Evolutionary conservation across 129 eudicot species (phyloP).

Genomic region (Pulicaria dysenterica): DNA sequence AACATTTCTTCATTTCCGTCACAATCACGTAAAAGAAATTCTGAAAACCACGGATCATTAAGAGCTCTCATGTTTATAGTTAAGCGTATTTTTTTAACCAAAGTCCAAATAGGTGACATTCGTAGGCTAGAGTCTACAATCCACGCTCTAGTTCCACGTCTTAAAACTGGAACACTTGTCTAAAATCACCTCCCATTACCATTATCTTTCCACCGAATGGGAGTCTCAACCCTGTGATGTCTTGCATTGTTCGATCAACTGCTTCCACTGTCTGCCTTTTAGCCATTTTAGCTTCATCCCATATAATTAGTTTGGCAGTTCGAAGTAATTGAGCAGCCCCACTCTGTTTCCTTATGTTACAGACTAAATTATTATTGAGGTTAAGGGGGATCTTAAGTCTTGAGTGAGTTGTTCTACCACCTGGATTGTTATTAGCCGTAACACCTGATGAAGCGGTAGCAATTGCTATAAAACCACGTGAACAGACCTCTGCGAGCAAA

Average conservation of each 20-base stretch:
- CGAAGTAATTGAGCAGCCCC: too few species aligned
- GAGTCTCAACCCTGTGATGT: too few species aligned
- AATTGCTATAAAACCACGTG: background rate
- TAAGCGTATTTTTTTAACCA: conserved; percentile 12
- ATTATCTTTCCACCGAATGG: conserved; percentile 32
- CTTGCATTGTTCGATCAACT: too few species aligned
- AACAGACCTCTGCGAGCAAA: background rate
- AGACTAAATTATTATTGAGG: background rate
- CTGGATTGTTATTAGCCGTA: conserved; percentile 15
- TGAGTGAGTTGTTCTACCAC: conserved; percentile 34
- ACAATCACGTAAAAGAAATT: background rate
- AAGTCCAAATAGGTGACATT: too few species aligned
- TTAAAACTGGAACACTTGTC: conserved; percentile 36
- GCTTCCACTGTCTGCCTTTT: too few species aligned
- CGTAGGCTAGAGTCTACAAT: too few species aligned
- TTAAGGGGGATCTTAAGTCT: conserved; percentile 21
- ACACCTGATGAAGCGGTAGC: conserved; percentile 28
- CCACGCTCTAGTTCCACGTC: background rate
- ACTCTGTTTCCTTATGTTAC: too few species aligned
- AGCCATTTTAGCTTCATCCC: too few species aligned
- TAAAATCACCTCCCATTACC: conserved; percentile 25
- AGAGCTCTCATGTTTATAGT: background rate
- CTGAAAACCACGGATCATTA: background rate
- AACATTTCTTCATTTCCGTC: background rate
- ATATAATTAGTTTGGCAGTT: too few species aligned